phyloP scores from a whole-genome alignment of 345 rosid species.

The Populus tremula region DNA sequence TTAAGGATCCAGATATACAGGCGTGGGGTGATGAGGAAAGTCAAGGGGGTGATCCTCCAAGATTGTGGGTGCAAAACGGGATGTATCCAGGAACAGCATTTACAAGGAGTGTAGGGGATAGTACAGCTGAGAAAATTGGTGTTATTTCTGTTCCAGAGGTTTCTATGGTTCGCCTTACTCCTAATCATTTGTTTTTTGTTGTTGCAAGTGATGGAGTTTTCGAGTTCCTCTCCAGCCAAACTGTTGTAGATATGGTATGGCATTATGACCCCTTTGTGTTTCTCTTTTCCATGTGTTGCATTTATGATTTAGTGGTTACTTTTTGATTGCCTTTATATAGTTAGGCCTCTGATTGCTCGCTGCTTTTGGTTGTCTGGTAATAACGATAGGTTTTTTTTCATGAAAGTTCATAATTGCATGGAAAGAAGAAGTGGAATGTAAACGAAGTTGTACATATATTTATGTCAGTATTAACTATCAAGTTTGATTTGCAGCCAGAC shows the following conservation, averaged over 20 bases:
- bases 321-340: slow-evolving; percentile 2
- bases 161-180: slow-evolving; percentile 53
- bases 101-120: slow-evolving; percentile 88
- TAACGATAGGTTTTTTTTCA: background rate
- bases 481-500: background rate
- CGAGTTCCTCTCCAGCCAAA: slow-evolving; percentile 90
- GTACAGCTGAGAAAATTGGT: slow-evolving; percentile 80
- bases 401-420: background rate
- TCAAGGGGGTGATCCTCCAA: slow-evolving; percentile 90
- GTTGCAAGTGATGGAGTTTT: slow-evolving; percentile 98
- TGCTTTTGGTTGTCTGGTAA: background rate
- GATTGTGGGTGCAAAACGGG: slow-evolving; percentile 89
- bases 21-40: slow-evolving; percentile 87
- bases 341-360: slow-evolving; percentile 4
- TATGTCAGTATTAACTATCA: background rate
- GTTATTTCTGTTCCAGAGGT: slow-evolving; percentile 86
- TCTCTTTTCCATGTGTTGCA: background rate
- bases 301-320: background rate
- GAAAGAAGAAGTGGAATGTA: background rate
- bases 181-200: slow-evolving; percentile 72
- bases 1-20: slow-evolving; percentile 80
- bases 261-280: background rate
- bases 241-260: slow-evolving; percentile 80
- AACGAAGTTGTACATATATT: background rate
- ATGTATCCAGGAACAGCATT: slow-evolving; percentile 97